Base-by-base conservation (phyloP, 768 basidiomycete species). In the Kwoniella mangroviensis region DNA sequence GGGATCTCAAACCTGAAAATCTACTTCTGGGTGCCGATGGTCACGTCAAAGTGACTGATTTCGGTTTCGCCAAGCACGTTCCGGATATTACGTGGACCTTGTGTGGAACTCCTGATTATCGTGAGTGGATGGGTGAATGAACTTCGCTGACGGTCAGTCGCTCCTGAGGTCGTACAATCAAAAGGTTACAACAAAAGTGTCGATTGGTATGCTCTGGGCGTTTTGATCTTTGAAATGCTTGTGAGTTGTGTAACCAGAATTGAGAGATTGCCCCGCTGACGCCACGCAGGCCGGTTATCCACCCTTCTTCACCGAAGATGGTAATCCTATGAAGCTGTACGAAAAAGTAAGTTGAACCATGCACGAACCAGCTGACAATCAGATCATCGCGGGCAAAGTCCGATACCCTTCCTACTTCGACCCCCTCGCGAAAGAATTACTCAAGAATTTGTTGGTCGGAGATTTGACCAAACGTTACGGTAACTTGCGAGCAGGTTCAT, bases 41-140 rank as follows among this genome's bases (percentile, higher is more conserved):
- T 0, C 94, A 98, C 82, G 93, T 98, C 84, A 97, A 96, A 84
- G 90, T 98, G 42, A 93, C 94, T 17, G 95, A 98, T 81, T 98
- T 98, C 76, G 95, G 95, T 15, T 97, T 98, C 79, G 82, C 83
- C 42, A 80, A 81, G 43, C 75, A 74, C 55, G 61, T 79, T 45
- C 80, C 72, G 58, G 73, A 72, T 58, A 83, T 84, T 60, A 84
- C 83, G 2, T 84, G 83, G 83, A 84, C 83, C 40, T 69, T 84
- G 22, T 84, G 83, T 75, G 83, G 82, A 2, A 83, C 83, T 19
- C 83, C 83, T n/a, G 83, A 84, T 72, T 84, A 84, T 73, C 79
- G 82, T 83, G 70, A 76, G 80, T 82, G 11, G 0, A 9, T 4
- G 7, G 7, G 12, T 26, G 21, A 40, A 4, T 15, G 24, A 34